Evolutionary conservation across 2,329 filamentous ascomycete genomes (phyloP).

Genomic region (Aspergillus ochraceoroseus): DNA sequence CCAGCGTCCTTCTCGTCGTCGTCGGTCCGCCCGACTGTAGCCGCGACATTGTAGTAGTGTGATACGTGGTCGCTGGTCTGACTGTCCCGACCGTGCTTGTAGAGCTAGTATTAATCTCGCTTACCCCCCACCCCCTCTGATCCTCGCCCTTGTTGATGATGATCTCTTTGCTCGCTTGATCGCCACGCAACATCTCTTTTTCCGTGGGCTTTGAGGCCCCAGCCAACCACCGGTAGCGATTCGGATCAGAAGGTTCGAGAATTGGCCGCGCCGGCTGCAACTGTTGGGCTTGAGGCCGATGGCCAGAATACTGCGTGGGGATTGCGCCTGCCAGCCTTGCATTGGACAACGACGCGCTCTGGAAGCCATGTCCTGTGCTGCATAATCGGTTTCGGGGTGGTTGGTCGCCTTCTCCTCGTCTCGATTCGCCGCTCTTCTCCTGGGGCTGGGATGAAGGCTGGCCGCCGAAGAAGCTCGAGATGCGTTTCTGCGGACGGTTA

Average conservation of each 20-base stretch:
- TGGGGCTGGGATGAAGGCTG: conserved; percentile 21
- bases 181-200: conserved; percentile 18
- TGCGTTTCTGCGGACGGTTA: conserved; percentile 48
- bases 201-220: conserved; percentile 22
- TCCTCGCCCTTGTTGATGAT: conserved; percentile 10
- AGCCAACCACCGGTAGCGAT: conserved; percentile 36
- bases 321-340: conserved; percentile 17
- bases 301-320: conserved; percentile 23
- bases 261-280: conserved; percentile 31
- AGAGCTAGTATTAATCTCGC: conserved; percentile 27
- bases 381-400: conserved; percentile 8
- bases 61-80: conserved; percentile 34
- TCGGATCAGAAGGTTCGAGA: conserved; percentile 30
- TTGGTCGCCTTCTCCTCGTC: conserved; percentile 14
- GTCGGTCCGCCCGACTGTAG: conserved; percentile 24
- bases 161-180: conserved; percentile 13
- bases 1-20: conserved; percentile 37
- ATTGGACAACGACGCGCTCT: conserved; percentile 8
- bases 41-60: conserved; percentile 41
- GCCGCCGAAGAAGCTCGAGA: conserved; percentile 51
- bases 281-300: conserved; percentile 33
- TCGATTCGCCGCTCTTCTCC: conserved; percentile 16
- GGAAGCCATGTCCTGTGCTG: too few species aligned
- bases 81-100: conserved; percentile 19
- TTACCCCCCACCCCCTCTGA: conserved; percentile 18